Evolutionary conservation across 768 basidiomycete genomes (phyloP).

Genomic region (Suillus plorans): DNA sequence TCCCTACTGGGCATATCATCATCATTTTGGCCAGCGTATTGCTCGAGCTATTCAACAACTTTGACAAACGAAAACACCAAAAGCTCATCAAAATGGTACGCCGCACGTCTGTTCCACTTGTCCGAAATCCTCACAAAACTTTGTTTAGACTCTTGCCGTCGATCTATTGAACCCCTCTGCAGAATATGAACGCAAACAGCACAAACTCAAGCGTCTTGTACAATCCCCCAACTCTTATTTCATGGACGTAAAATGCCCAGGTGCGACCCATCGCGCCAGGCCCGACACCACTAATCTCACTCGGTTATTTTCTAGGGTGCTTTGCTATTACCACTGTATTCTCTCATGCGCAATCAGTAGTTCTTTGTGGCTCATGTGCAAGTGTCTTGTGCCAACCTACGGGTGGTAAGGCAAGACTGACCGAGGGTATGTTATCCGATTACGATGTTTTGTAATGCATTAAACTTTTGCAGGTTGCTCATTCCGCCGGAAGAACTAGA

Average conservation of each 20-base stretch:
- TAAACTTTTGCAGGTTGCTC: slow-evolving; percentile 70
- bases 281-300: slow-evolving; percentile 1
- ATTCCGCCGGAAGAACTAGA: slow-evolving; percentile 93
- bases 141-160: slow-evolving; percentile 87
- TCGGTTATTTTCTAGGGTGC: slow-evolving; percentile 57
- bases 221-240: slow-evolving; percentile 99
- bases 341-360: slow-evolving; percentile 98
- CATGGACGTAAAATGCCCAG: slow-evolving; percentile 99
- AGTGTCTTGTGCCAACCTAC: slow-evolving; percentile 97
- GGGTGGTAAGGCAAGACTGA: slow-evolving; percentile 96
- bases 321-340: slow-evolving; percentile 96
- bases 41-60: not conserved
- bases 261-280: slow-evolving; percentile 42
- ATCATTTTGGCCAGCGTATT: not conserved
- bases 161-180: slow-evolving; percentile 96
- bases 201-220: slow-evolving; percentile 99
- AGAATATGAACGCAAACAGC: slow-evolving; percentile 82
- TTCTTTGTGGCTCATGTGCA: slow-evolving; percentile 89
- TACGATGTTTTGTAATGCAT: slow-evolving; percentile 5
- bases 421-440: slow-evolving; percentile 72
- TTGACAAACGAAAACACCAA: not conserved
- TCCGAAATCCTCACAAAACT: not conserved
- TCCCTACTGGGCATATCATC: not conserved
- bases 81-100: slow-evolving; percentile 1
- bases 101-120: not conserved